Base-by-base conservation (phyloP, 306 rosid genomes). In the Cucumis sativus region DNA sequence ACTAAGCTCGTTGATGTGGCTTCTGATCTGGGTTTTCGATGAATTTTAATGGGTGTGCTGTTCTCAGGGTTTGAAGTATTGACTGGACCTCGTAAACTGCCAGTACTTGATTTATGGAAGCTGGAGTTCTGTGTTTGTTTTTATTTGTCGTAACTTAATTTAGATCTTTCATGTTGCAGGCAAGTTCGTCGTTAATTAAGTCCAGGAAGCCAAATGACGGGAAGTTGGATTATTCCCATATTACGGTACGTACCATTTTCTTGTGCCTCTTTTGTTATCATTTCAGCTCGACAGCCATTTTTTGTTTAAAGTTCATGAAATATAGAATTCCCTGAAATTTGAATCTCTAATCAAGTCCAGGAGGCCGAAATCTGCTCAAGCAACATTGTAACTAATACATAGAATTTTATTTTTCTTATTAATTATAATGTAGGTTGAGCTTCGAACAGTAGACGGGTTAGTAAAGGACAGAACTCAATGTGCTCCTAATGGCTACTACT, bases 401-500 rank as follows among this genome's bases (percentile, higher is more conserved):
- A 1, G 6, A 15, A 52, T 33, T 33, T 28, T 64, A 4, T 37
- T 40, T 33, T 33, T 33, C 16, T 52, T 67, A 77, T 79, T 60
- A 43, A 16, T 62, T 7, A 18, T 62, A 41, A 61, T 84, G 79
- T 79, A 96, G 99, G 93, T 96, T 81, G 99, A 96, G 89, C 98
- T 96, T 82, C 93, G 88, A 62, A 96, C 97, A 0, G 86, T 89
- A 79, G 99, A 96, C 86, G 99, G 97, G 28, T 80, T 96, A 25
- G 93, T 96, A 45, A 96, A 92, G 87, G 99, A 96, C 81, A 89
- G 92, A 25, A 89, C 99, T 66, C 99, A 96, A 55, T 96, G 99
- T 83, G 96, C 98, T 81, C 99, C 99, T 17, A 96, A 92, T 83
- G 99, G 99, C 79, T 92, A 96, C 83, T 96, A 96, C 88, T 96